Evolutionary conservation across 805 yeast genomes (phyloP).

Genomic region (Hanseniaspora nectarophila): DNA sequence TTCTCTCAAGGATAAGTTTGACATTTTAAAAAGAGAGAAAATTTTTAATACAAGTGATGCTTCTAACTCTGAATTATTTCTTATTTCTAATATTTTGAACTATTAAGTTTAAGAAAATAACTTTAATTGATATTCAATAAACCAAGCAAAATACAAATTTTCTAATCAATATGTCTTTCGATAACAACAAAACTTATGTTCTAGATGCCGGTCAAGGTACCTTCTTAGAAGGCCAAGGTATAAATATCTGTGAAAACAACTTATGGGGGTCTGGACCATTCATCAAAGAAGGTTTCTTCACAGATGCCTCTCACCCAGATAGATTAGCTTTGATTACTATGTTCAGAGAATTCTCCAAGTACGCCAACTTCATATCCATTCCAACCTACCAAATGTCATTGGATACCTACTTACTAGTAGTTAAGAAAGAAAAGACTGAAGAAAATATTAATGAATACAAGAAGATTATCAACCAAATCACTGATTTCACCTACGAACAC

Average conservation of each 20-base stretch:
- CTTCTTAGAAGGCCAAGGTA: slow-evolving; percentile 3
- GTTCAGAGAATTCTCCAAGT: neutral
- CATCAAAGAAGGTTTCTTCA: slow-evolving; percentile 1
- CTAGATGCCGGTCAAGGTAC: slow-evolving; percentile 9
- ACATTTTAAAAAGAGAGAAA: too few relatives aligned
- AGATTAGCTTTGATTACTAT: neutral
- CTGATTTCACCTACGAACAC: slow-evolving; percentile 15
- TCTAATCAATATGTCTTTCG: neutral
- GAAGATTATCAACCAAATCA: slow-evolving; percentile 20
- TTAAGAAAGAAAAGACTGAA: neutral
- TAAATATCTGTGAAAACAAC: slow-evolving; percentile 1
- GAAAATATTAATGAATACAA: slow-evolving; percentile 20
- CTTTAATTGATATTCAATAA: too few relatives aligned
- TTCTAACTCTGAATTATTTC: too few relatives aligned
- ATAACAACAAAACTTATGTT: neutral
- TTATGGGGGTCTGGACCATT: slow-evolving; percentile 8
- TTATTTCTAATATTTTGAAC: too few relatives aligned
- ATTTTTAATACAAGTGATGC: too few relatives aligned
- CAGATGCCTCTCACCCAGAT: neutral
- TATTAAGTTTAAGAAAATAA: too few relatives aligned
- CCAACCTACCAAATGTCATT: slow-evolving; percentile 9
- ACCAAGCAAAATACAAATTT: neutral
- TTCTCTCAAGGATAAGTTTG: too few relatives aligned
- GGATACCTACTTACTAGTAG: neutral
- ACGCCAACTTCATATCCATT: slow-evolving; percentile 1